Percentiles rank a stretch among this genome's conserved stretches.
phyloP scores from a whole-genome alignment of 768 basidiomycete genomes.

The Sarcomyxa edulis region DNA sequence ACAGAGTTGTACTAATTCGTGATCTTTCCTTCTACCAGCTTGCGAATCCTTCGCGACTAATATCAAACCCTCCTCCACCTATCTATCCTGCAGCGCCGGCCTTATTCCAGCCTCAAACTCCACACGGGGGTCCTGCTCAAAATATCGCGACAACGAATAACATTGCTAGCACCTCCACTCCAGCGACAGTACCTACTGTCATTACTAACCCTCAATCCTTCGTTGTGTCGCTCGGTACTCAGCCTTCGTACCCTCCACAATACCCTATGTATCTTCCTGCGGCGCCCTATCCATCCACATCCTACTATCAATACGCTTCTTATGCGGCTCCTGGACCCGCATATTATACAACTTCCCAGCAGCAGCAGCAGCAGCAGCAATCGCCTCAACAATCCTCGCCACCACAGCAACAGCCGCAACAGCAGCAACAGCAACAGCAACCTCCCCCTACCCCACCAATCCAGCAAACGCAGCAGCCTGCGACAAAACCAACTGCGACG shows the following conservation, averaged over 20 bases:
- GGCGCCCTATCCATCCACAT: constrained; percentile 21
- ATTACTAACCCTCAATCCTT: constrained; percentile 73
- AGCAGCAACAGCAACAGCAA: constrained; percentile 14
- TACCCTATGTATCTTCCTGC: constrained; percentile 31
- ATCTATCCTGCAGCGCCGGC: constrained; percentile 45
- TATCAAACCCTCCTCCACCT: constrained; percentile 60
- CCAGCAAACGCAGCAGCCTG: constrained; percentile 17
- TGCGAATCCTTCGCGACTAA: constrained; percentile 67
- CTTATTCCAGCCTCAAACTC: constrained; percentile 26
- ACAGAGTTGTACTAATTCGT: too few relatives aligned
- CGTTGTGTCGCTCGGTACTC: constrained; percentile 58
- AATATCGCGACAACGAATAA: constrained; percentile 21
- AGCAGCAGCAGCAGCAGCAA: neutral
- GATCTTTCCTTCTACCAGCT: constrained; percentile 40
- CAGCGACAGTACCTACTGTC: constrained; percentile 37
- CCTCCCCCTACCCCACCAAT: constrained; percentile 15
- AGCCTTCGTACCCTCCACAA: constrained; percentile 40
- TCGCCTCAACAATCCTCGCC: constrained; percentile 11
- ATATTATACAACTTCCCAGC: too few relatives aligned
- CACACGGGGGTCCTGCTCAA: constrained; percentile 13
- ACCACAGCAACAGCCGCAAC: constrained; percentile 15
- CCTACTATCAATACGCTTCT: constrained; percentile 60
- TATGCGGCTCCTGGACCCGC: constrained; percentile 43
- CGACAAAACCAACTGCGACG: constrained; percentile 18
- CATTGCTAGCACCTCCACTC: constrained; percentile 19